Evolutionary conservation across 495 filamentous ascomycete genomes (phyloP).

Genomic region (Copromyces sp.): DNA sequence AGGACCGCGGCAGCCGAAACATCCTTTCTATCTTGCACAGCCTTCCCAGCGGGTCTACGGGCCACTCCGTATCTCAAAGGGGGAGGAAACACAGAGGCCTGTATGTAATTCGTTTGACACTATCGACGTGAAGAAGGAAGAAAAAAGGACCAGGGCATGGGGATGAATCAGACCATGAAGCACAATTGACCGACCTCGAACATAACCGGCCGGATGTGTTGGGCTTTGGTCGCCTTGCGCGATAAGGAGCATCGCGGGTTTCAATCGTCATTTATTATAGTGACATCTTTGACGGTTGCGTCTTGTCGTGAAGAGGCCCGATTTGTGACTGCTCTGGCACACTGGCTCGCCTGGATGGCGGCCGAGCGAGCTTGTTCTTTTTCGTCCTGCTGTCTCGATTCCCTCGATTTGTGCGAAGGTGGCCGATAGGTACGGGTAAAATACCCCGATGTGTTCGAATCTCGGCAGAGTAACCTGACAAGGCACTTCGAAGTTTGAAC

Average conservation of each 20-base stretch:
- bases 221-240: not conserved
- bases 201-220: not conserved
- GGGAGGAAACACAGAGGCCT: conserved; percentile 7
- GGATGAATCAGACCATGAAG: not conserved
- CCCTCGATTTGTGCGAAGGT: not conserved
- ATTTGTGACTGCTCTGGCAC: not conserved
- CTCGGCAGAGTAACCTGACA: not conserved
- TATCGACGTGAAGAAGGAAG: not conserved
- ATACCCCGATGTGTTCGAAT: not conserved
- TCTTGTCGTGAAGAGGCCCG: not conserved
- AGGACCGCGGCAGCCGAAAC: conserved; percentile 7
- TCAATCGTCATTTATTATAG: not conserved
- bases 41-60: not conserved
- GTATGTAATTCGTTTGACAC: conserved; percentile 3
- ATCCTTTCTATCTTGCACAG: not conserved
- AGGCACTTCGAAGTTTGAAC: not conserved
- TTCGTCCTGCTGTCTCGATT: not conserved
- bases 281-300: not conserved
- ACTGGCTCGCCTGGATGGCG: not conserved
- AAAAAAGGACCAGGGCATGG: not conserved
- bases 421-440: not conserved
- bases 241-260: not conserved
- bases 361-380: not conserved
- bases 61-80: not conserved
- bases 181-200: not conserved